Conservation (phyloP, 2,329 filamentous ascomycete genomes). For the Westerdykella aurantiaca region DNA sequence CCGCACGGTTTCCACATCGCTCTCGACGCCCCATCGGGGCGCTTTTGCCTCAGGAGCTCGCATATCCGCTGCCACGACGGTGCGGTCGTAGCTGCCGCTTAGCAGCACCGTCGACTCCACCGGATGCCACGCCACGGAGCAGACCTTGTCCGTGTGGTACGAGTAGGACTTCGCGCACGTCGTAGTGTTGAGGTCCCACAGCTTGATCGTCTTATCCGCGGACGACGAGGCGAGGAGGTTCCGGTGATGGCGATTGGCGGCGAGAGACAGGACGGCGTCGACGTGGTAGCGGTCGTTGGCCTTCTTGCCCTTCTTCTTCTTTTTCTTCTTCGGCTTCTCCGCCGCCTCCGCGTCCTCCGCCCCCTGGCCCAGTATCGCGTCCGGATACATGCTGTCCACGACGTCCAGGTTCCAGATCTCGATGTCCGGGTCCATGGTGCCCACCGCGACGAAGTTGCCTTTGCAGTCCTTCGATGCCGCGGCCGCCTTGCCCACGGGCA, state of each 20-base stretch:
- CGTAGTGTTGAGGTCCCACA: slow-evolving; percentile 91
- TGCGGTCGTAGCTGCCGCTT: slow-evolving; percentile 91
- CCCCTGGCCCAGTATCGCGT: slow-evolving; percentile 80
- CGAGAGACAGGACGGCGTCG: slow-evolving; percentile 83
- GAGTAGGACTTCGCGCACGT: slow-evolving; percentile 93
- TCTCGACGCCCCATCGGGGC: slow-evolving; percentile 87
- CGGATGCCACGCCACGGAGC: slow-evolving; percentile 89
- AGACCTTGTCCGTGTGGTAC: slow-evolving; percentile 97
- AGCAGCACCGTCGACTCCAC: slow-evolving; percentile 81
- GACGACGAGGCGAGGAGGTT: slow-evolving; percentile 93
- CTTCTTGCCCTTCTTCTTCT: slow-evolving; percentile 85
- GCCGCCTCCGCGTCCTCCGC: slow-evolving; percentile 46
- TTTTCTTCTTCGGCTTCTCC: slow-evolving; percentile 70
- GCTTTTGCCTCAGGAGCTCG: slow-evolving; percentile 76
- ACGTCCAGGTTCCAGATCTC: slow-evolving; percentile 97
- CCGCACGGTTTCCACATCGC: slow-evolving; percentile 84
- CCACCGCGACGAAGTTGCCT: slow-evolving; percentile 90
- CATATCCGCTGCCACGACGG: slow-evolving; percentile 93
- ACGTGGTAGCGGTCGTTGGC: slow-evolving; percentile 90
- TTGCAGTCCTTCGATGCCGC: slow-evolving; percentile 56
- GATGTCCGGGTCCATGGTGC: slow-evolving; percentile 97
- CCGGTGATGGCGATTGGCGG: slow-evolving; percentile 86
- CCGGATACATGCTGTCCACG: slow-evolving; percentile 96
- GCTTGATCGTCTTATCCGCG: slow-evolving; percentile 93
- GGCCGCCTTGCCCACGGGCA: slow-evolving; percentile 67